Percentiles rank a stretch among this genome's conserved stretches.
These are phyloP conservation scores for Kwoniella sp. DNA, from an alignment of 768 basidiomycete species.

Conservation along the genomic window DNA sequence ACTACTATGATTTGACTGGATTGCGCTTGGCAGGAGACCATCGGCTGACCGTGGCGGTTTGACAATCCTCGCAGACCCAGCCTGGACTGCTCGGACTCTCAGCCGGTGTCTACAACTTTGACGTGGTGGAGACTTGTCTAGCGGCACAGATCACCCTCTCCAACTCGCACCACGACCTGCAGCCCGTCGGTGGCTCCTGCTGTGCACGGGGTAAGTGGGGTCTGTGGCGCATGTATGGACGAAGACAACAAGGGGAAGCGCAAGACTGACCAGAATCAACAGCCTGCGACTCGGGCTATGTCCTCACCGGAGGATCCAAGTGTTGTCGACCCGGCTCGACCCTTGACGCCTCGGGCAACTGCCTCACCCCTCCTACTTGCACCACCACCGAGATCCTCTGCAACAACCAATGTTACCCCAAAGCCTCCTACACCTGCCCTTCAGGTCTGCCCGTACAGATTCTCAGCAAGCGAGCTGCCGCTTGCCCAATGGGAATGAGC, in stretches of 20 bases:
- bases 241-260: no score
- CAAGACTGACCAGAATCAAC: not conserved
- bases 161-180: slow-evolving; percentile 13
- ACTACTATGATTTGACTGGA: not conserved
- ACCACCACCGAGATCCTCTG: slow-evolving; percentile 16
- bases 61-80: slow-evolving; percentile 9
- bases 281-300: slow-evolving; percentile 19
- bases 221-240: not conserved
- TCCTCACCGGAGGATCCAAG: slow-evolving; percentile 2
- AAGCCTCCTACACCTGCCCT: slow-evolving; percentile 15
- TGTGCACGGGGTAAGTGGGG: slow-evolving; percentile 19
- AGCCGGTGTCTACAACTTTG: slow-evolving; percentile 17
- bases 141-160: slow-evolving; percentile 5
- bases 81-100: slow-evolving; percentile 10
- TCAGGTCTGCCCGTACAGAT: slow-evolving; percentile 14
- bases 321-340: slow-evolving; percentile 9
- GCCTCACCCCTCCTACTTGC: slow-evolving; percentile 13
- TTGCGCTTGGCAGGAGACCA: no score
- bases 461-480: not conserved
- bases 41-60: no score
- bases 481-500: slow-evolving; percentile 8
- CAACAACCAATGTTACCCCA: slow-evolving; percentile 15
- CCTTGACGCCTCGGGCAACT: slow-evolving; percentile 7
- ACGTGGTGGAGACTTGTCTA: slow-evolving; percentile 13
- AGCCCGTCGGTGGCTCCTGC: slow-evolving; percentile 12